These are phyloP conservation scores for Reticulascus tulasneorum DNA, from an alignment of 2,329 filamentous ascomycete genomes.

Conservation along the genomic window DNA sequence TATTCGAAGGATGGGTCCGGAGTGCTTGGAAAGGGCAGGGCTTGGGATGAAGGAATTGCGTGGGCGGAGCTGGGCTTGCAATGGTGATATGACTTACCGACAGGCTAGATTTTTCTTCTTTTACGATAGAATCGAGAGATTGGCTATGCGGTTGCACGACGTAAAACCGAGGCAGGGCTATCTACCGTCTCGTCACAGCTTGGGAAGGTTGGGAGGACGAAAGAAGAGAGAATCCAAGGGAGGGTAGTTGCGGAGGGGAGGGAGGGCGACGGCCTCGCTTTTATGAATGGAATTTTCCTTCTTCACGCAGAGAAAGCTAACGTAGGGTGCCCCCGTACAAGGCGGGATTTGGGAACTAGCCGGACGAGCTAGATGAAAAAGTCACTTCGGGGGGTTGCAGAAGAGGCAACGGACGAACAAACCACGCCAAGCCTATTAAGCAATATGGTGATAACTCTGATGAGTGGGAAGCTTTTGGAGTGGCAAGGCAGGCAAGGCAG, in stretches of 20 bases:
- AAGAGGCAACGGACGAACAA: constrained; percentile 5
- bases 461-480: too few species aligned
- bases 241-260: constrained; percentile 3
- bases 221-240: constrained; percentile 4
- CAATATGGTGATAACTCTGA: too few species aligned
- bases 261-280: constrained; percentile 12
- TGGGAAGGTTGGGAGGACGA: constrained; percentile 11
- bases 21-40: background rate
- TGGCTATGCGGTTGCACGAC: too few species aligned
- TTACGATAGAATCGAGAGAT: constrained; percentile 15
- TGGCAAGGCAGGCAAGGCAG: too few species aligned
- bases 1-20: background rate
- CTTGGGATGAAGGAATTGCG: background rate
- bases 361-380: constrained; percentile 3
- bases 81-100: constrained; percentile 10
- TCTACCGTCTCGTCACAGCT: constrained; percentile 14
- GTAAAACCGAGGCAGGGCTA: too few species aligned
- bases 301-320: too few species aligned
- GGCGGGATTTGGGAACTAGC: too few species aligned
- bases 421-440: too few species aligned
- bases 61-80: too few species aligned
- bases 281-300: constrained; percentile 10
- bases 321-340: too few species aligned
- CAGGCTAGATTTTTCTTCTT: constrained; percentile 5
- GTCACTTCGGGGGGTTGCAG: constrained; percentile 5